Conservation (phyloP, 2,329 filamentous ascomycete species). For the Monosporascus cannonballus region DNA sequence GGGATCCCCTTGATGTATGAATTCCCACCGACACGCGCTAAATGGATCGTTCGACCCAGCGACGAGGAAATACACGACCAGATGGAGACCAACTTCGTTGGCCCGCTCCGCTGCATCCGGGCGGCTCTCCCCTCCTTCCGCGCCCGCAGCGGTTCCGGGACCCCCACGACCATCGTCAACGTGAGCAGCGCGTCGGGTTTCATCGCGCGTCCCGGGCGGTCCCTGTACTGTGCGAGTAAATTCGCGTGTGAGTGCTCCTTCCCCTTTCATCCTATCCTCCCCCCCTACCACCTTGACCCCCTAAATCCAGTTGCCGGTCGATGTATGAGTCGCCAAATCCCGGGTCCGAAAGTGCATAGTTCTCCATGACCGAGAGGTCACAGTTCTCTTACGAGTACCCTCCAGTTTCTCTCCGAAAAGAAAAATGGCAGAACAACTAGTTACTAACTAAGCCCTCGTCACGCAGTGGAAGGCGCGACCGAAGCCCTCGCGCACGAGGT, state of each 20-base stretch:
- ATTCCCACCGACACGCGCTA: too few species aligned
- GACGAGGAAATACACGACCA: conserved; percentile 6
- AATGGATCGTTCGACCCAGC: background rate
- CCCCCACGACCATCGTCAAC: background rate
- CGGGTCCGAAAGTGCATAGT: too few species aligned
- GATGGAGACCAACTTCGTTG: conserved; percentile 10
- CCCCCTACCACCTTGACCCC: too few species aligned
- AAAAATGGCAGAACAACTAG: too few species aligned
- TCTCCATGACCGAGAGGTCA: too few species aligned
- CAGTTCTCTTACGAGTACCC: too few species aligned
- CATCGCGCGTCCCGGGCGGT: conserved; percentile 5
- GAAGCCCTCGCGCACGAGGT: conserved; percentile 8
- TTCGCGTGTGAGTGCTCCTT: background rate
- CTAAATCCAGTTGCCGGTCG: too few species aligned
- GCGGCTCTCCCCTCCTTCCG: conserved; percentile 6
- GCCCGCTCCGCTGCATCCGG: conserved; percentile 7
- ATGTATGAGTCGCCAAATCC: too few species aligned
- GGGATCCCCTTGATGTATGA: too few species aligned
- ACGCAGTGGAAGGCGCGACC: conserved; percentile 4
- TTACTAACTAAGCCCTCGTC: too few species aligned
- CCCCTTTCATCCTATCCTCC: too few species aligned
- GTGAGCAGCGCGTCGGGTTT: background rate
- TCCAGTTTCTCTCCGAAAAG: too few species aligned
- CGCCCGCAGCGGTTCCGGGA: background rate
- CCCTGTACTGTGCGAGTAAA: conserved; percentile 8